These are phyloP conservation scores for Suillus tomentosus DNA, from an alignment of 768 basidiomycete genomes.

Conservation along the genomic window DNA sequence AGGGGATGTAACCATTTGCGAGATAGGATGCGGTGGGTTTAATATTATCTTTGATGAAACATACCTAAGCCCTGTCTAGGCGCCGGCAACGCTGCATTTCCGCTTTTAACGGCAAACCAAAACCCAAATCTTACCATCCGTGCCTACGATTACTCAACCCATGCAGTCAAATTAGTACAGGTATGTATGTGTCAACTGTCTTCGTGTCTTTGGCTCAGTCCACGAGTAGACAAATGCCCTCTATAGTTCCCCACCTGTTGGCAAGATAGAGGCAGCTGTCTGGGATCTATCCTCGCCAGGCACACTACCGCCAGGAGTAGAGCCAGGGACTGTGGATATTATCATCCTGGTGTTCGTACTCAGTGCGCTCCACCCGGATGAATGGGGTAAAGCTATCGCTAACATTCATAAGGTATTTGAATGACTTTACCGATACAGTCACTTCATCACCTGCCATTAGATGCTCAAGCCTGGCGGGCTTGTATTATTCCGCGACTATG, in stretches of 20 bases:
- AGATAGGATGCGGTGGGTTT: slow-evolving; percentile 85
- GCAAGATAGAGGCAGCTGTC: slow-evolving; percentile 75
- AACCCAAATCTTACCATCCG: slow-evolving; percentile 75
- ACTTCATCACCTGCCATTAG: slow-evolving; percentile 40
- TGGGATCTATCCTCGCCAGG: slow-evolving; percentile 84
- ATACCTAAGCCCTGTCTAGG: slow-evolving; percentile 46
- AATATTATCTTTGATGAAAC: not conserved
- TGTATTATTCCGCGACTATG: slow-evolving; percentile 90
- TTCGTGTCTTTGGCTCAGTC: not conserved
- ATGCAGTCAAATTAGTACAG: slow-evolving; percentile 89
- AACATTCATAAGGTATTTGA: slow-evolving; percentile 71
- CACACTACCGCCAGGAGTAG: slow-evolving; percentile 62
- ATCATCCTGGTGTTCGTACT: slow-evolving; percentile 92
- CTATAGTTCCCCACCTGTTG: slow-evolving; percentile 66
- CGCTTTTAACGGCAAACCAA: slow-evolving; percentile 77
- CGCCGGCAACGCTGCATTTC: slow-evolving; percentile 94
- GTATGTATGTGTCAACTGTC: slow-evolving; percentile 39
- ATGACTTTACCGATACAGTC: slow-evolving; percentile 6
- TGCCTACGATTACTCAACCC: slow-evolving; percentile 90
- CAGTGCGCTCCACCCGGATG: slow-evolving; percentile 89
- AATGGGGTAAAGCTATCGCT: slow-evolving; percentile 82
- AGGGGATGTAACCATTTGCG: slow-evolving; percentile 74
- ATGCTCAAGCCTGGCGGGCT: slow-evolving; percentile 90
- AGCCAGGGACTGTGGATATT: slow-evolving; percentile 77
- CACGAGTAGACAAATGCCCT: slow-evolving; percentile 62